A percentile compares a stretch with the other conserved stretches of the same genome.
Conservation (phyloP, 257 asterid species). For the Vinca minor region DNA sequence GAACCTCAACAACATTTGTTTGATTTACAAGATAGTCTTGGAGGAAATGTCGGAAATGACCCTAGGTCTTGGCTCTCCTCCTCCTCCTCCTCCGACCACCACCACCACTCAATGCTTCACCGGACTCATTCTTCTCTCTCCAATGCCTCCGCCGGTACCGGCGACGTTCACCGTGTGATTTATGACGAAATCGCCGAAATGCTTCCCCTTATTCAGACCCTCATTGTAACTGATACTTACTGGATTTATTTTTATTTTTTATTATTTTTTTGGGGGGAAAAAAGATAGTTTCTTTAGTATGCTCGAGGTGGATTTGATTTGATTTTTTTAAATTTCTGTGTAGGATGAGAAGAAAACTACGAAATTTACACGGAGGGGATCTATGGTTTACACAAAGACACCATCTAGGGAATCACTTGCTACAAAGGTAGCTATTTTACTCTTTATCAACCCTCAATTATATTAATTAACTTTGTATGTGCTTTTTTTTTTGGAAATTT, state of each 20-base stretch:
- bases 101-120: conserved; percentile 24
- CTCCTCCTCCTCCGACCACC: conserved; percentile 43
- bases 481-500: too few species aligned
- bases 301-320: conserved; percentile 3
- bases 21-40: conserved; percentile 48
- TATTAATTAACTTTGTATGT: neutral
- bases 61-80: conserved; percentile 64
- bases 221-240: conserved; percentile 42
- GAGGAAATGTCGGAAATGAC: conserved; percentile 34
- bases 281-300: neutral
- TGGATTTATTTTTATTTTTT: neutral
- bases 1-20: conserved; percentile 45
- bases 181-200: conserved; percentile 67
- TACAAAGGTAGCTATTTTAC: conserved; percentile 47
- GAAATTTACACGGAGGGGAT: conserved; percentile 72
- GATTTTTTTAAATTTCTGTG: conserved; percentile 8
- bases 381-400: conserved; percentile 82
- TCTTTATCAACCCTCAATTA: neutral
- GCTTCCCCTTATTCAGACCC: conserved; percentile 86
- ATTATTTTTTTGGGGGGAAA: neutral
- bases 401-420: conserved; percentile 70
- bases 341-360: conserved; percentile 70
- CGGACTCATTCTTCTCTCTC: conserved; percentile 58
- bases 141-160: conserved; percentile 51
- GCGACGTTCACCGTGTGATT: conserved; percentile 62